A percentile compares a stretch with the other conserved stretches of the same genome.
phyloP scores from a whole-genome alignment of 2,329 filamentous ascomycete genomes.

The Ascochyta koolunga region DNA sequence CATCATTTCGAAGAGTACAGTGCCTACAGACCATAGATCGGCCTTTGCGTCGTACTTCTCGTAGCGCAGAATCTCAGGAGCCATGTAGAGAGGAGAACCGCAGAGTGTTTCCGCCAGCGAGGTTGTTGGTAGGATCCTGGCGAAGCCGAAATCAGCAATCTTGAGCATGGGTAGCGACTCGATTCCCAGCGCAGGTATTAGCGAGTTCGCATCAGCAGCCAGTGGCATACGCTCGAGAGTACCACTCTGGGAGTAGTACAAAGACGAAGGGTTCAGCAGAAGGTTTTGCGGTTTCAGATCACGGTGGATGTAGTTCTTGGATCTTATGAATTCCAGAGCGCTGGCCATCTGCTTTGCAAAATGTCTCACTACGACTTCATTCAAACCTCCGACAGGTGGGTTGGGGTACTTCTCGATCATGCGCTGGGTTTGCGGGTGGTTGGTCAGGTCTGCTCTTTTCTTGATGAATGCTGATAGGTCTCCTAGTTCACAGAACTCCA shows the following conservation, averaged over 20 bases:
- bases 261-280: constrained; percentile 80
- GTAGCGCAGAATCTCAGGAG: constrained; percentile 94
- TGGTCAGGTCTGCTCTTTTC: constrained; percentile 80
- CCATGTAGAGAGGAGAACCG: constrained; percentile 97
- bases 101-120: constrained; percentile 95
- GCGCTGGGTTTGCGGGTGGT: constrained; percentile 81
- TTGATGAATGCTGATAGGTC: constrained; percentile 96
- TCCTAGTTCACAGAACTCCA: constrained; percentile 97
- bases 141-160: constrained; percentile 98
- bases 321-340: constrained; percentile 85
- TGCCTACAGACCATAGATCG: constrained; percentile 96
- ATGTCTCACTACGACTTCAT: constrained; percentile 95
- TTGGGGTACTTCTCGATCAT: constrained; percentile 95
- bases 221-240: constrained; percentile 67
- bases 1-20: constrained; percentile 94
- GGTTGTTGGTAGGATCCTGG: constrained; percentile 85
- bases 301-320: constrained; percentile 88
- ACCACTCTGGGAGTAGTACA: constrained; percentile 64
- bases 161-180: constrained; percentile 93
- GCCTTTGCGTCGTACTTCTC: constrained; percentile 97
- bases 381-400: constrained; percentile 79
- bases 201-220: constrained; percentile 78
- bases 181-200: constrained; percentile 81
- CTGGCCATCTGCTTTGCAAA: constrained; percentile 95
- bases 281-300: constrained; percentile 98